These are phyloP conservation scores for Clarireedia monteithiana DNA, from an alignment of 2,329 filamentous ascomycete genomes.

Conservation along the genomic window DNA sequence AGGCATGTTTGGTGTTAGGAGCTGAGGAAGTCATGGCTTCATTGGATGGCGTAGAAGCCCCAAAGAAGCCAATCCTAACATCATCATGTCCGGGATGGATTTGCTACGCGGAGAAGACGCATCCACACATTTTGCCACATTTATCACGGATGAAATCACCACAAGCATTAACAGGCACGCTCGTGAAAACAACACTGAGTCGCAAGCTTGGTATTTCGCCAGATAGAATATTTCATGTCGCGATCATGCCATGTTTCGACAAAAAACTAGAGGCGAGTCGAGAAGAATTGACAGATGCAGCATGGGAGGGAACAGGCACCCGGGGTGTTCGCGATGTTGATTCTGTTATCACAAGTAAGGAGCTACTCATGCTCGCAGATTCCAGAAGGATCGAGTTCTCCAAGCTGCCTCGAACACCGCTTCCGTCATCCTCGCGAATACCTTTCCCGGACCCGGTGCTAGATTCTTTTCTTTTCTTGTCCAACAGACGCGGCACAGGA, in stretches of 20 bases:
- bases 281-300: slow-evolving; percentile 76
- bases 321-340: slow-evolving; percentile 78
- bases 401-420: slow-evolving; percentile 51
- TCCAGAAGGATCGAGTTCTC: slow-evolving; percentile 74
- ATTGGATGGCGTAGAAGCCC: slow-evolving; percentile 19
- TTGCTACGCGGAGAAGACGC: slow-evolving; percentile 97
- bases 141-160: slow-evolving; percentile 88
- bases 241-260: slow-evolving; percentile 97
- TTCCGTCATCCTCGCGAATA: slow-evolving; percentile 37
- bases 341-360: slow-evolving; percentile 94
- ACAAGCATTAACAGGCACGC: slow-evolving; percentile 82
- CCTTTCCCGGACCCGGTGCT: slow-evolving; percentile 68
- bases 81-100: slow-evolving; percentile 97
- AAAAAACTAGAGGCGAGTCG: slow-evolving; percentile 97
- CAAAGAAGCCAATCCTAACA: slow-evolving; percentile 60
- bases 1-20: slow-evolving; percentile 74
- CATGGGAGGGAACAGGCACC: slow-evolving; percentile 53
- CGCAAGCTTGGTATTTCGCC: slow-evolving; percentile 63
- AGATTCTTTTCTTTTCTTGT: slow-evolving; percentile 66
- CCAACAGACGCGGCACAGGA: slow-evolving; percentile 32
- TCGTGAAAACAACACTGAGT: slow-evolving; percentile 81
- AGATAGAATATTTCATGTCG: slow-evolving; percentile 84
- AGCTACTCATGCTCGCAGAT: slow-evolving; percentile 82
- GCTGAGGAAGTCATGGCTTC: slow-evolving; percentile 59
- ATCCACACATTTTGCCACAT: slow-evolving; percentile 86